Evolutionary conservation across 192 early-diverging fungal genomes (phyloP).

Genomic region (Geranomyces variabilis): DNA sequence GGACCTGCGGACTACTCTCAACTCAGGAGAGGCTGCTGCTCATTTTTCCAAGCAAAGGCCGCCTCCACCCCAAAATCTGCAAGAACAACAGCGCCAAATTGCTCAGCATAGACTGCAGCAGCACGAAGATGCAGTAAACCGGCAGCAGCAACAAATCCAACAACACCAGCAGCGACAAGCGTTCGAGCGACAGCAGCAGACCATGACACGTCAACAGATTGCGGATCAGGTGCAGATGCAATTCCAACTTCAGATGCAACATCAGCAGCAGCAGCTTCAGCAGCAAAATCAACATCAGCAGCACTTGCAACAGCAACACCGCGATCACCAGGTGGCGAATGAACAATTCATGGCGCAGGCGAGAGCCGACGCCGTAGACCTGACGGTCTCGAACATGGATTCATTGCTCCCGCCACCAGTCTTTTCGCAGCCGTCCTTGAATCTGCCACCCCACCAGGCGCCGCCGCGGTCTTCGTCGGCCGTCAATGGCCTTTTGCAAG

Average conservation of each 20-base stretch:
- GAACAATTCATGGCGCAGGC: neutral
- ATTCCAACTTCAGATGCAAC: slow-evolving; percentile 4
- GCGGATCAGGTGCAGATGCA: slow-evolving; percentile 15
- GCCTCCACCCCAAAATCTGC: neutral
- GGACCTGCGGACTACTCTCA: neutral
- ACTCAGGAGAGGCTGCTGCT: neutral
- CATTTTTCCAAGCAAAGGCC: neutral
- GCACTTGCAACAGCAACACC: slow-evolving; percentile 9
- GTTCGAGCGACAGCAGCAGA: neutral
- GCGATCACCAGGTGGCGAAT: slow-evolving; percentile 7
- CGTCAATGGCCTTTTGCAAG: neutral
- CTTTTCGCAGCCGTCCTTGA: neutral
- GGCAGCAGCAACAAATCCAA: slow-evolving; percentile 19
- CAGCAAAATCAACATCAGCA: neutral
- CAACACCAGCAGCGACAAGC: neutral
- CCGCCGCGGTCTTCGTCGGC: neutral
- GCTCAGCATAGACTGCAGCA: slow-evolving; percentile 13
- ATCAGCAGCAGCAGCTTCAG: slow-evolving; percentile 4
- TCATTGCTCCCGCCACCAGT: neutral
- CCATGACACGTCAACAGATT: neutral
- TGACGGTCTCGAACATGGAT: neutral
- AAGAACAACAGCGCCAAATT: slow-evolving; percentile 1
- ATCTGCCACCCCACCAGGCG: neutral
- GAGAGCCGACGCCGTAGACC: neutral
- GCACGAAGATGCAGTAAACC: neutral